Conservation (phyloP, 2,329 filamentous ascomycete genomes). For the Xylariomycetidae sp. region DNA sequence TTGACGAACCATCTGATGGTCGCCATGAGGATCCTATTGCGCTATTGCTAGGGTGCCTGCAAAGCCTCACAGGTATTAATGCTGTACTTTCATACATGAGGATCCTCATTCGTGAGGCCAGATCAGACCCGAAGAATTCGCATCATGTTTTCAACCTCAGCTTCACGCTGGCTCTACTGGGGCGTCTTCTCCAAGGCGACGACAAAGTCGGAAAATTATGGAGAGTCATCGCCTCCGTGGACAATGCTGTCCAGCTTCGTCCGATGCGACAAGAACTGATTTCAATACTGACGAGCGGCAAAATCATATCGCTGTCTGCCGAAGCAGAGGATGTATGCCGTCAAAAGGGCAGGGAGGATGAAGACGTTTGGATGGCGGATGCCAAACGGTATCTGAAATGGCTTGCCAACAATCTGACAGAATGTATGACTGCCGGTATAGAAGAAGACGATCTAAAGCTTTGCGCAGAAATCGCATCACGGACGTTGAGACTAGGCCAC, state of each 20-base stretch:
- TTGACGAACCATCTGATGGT: slow-evolving; percentile 40
- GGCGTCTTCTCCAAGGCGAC: slow-evolving; percentile 33
- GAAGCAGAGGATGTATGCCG: slow-evolving; percentile 49
- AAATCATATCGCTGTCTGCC: slow-evolving; percentile 43
- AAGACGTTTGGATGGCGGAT: slow-evolving; percentile 54
- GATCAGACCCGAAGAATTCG: slow-evolving; percentile 32
- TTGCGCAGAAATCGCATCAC: slow-evolving; percentile 45
- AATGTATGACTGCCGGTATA: slow-evolving; percentile 31
- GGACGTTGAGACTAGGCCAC: slow-evolving; percentile 66
- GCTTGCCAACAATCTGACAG: slow-evolving; percentile 60
- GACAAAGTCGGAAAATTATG: slow-evolving; percentile 19
- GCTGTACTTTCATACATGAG: slow-evolving; percentile 67
- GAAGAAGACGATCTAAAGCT: slow-evolving; percentile 34
- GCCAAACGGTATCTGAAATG: slow-evolving; percentile 62
- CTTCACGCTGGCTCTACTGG: slow-evolving; percentile 39
- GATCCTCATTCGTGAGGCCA: slow-evolving; percentile 49
- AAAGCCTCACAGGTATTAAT: slow-evolving; percentile 70
- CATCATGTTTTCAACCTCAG: slow-evolving; percentile 38
- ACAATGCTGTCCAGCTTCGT: slow-evolving; percentile 20
- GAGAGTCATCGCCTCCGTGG: slow-evolving; percentile 10
- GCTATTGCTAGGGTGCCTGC: slow-evolving; percentile 58
- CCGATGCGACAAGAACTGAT: slow-evolving; percentile 38
- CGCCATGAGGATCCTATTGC: slow-evolving; percentile 31
- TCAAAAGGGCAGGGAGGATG: slow-evolving; percentile 23
- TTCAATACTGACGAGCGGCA: slow-evolving; percentile 41